Base-by-base conservation (phyloP, 2,329 filamentous ascomycete genomes). In the Penicillium sp. region DNA sequence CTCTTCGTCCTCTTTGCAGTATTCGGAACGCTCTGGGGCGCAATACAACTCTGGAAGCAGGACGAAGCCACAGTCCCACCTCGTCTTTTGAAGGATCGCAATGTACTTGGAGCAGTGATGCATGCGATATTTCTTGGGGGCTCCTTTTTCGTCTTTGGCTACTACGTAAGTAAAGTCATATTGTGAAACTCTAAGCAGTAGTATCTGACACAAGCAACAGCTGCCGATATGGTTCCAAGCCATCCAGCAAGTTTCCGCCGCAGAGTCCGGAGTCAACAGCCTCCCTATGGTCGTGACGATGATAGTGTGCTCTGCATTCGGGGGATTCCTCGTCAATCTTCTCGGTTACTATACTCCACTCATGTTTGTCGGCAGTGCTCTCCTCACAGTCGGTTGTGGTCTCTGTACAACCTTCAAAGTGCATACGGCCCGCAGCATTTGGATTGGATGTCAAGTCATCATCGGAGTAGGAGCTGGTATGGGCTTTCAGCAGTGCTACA, bases 1-100 rank as follows among this genome's bases (percentile, higher is more conserved):
- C 72, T 84, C 4, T 78, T 85, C 34, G 74, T 82, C 5, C 70
- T 85, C 0, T 82, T 82, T 56, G 78, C 77, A 6, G 75, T 84
- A 4, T 74, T 84, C n/a, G 75, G 78, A 0, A 73, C 76, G 3
- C 73, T 75, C 1, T 79, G 81, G 61, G 60, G 75, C 17, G 56
- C 54, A 1, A 71, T 80, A 61, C 76, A 81, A 58, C 47, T 67
- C 48, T 76, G 72, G 68, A 74, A 73, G 54, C 69, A 75, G 42
- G 79, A 81, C 5, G 70, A 72, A 3, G 81, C 80, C 1, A 73
- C 80, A 1, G 74, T 84, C 2, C 80, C 80, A 5, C 79, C 78
- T 1, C 73, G 77, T 3, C 70, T 84, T 39, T 61, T 78, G 34
- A 76, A 66, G 50, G 75, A 81, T 56, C 76, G 79, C 7, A 80